Evolutionary conservation across 2,329 filamentous ascomycete genomes (phyloP).

Genomic region (Colletotrichum theobromicola): DNA sequence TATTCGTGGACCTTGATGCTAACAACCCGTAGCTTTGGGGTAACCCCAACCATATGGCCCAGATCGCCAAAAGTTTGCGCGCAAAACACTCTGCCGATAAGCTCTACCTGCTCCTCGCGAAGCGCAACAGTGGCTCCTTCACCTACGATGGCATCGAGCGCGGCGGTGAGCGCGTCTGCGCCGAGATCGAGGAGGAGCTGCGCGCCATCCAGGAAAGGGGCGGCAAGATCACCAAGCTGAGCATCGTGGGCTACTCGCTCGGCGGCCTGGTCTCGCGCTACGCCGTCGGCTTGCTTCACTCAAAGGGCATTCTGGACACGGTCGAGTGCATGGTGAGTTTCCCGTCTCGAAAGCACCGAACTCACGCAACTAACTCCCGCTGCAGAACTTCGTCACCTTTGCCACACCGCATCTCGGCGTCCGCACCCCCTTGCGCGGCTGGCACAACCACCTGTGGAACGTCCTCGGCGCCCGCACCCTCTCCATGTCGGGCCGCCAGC

Average conservation of each 20-base stretch:
- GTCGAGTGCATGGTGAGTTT: conserved; percentile 74
- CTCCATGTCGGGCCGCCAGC: conserved; percentile 82
- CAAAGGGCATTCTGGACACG: conserved; percentile 78
- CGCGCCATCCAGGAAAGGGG: conserved; percentile 63
- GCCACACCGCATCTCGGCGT: conserved; percentile 85
- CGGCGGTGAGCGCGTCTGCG: conserved; percentile 70
- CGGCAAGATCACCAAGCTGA: conserved; percentile 79
- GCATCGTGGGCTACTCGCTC: conserved; percentile 87
- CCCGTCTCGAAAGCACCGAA: neutral
- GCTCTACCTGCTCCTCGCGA: conserved; percentile 73
- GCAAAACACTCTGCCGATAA: conserved; percentile 64
- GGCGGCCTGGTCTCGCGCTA: conserved; percentile 89
- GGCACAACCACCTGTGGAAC: conserved; percentile 76
- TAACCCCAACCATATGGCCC: conserved; percentile 74
- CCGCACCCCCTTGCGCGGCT: conserved; percentile 70
- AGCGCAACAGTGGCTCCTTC: conserved; percentile 75
- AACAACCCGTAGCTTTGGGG: conserved; percentile 70
- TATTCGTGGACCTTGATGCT: neutral
- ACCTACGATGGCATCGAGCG: conserved; percentile 75
- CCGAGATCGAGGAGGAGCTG: conserved; percentile 70
- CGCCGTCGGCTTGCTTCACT: conserved; percentile 81
- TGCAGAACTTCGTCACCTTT: conserved; percentile 91
- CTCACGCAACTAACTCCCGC: neutral
- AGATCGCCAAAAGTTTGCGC: conserved; percentile 69
- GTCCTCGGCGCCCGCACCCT: conserved; percentile 81